A percentile compares a stretch with the other conserved stretches of the same genome.
Conservation (phyloP, 257 asterid genomes). For the Ilex aquifolium region DNA sequence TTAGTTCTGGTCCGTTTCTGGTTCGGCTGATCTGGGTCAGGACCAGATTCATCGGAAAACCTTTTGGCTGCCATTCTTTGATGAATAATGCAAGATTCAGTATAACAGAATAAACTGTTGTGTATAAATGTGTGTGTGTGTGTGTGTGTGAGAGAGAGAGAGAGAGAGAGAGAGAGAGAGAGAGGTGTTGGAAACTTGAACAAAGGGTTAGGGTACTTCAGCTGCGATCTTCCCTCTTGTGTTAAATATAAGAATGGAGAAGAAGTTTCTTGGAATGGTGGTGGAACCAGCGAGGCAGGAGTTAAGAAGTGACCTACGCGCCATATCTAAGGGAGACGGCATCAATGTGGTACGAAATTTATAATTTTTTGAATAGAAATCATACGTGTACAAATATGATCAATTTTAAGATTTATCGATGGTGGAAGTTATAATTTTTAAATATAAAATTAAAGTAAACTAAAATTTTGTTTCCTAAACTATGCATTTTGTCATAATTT, state of each 20-base stretch:
- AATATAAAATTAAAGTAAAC: too few species aligned
- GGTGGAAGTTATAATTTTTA: too few species aligned
- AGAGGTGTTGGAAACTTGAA: background rate
- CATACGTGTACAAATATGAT: too few species aligned
- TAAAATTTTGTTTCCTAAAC: too few species aligned
- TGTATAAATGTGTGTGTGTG: too few species aligned
- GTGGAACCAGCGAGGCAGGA: slow-evolving; percentile 35
- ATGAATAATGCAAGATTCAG: background rate
- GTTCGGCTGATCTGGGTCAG: slow-evolving; percentile 32
- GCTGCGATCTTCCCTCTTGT: too few species aligned
- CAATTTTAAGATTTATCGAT: too few species aligned
- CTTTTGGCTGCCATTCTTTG: slow-evolving; percentile 61
- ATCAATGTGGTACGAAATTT: too few species aligned
- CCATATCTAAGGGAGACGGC: background rate
- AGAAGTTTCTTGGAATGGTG: slow-evolving; percentile 44
- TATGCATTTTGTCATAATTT: too few species aligned
- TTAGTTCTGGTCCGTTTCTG: slow-evolving; percentile 39
- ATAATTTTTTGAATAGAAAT: too few species aligned
- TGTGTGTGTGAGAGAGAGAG: background rate
- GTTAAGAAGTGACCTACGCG: slow-evolving; percentile 7
- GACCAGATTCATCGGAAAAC: slow-evolving; percentile 15
- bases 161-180: background rate
- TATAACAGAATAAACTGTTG: background rate
- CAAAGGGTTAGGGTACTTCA: too few species aligned
- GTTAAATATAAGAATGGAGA: background rate